These are phyloP conservation scores for Amphirosellinia nigrospora DNA, from an alignment of 495 filamentous ascomycete species.

Conservation along the genomic window DNA sequence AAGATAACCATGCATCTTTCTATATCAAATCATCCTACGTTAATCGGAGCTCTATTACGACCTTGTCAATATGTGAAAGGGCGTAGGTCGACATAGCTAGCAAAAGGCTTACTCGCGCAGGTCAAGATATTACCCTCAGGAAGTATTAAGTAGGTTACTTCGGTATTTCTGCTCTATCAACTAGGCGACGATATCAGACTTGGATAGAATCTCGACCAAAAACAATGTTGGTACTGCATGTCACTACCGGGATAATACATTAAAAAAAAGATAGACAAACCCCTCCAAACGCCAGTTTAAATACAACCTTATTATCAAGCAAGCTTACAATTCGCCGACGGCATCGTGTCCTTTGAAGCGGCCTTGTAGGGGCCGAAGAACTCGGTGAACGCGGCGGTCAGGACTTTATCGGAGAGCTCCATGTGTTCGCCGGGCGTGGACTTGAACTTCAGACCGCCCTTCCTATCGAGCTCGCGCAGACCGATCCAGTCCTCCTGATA, in stretches of 20 bases:
- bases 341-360: conserved; percentile 27
- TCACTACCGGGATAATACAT: not conserved
- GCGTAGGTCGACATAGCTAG: not conserved
- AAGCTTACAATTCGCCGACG: conserved; percentile 35
- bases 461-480: conserved; percentile 78
- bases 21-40: conserved; percentile 27
- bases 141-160: not conserved
- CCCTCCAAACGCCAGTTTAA: conserved; percentile 17
- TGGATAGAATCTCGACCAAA: not conserved
- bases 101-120: not conserved
- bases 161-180: not conserved
- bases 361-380: conserved; percentile 67
- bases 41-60: not conserved
- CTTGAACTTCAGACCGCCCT: conserved; percentile 78
- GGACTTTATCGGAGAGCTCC: conserved; percentile 69
- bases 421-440: conserved; percentile 80
- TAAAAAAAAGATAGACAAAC: not conserved
- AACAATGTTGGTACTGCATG: not conserved
- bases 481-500: conserved; percentile 97
- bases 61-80: not conserved
- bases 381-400: conserved; percentile 71
- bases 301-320: conserved; percentile 15
- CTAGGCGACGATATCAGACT: not conserved
- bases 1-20: conserved; percentile 32
- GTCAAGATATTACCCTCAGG: not conserved